Evolutionary conservation across 306 rosid species (phyloP), one percentile per base, ranked within the genome.

Genomic region (Cajanus cajan): DNA sequence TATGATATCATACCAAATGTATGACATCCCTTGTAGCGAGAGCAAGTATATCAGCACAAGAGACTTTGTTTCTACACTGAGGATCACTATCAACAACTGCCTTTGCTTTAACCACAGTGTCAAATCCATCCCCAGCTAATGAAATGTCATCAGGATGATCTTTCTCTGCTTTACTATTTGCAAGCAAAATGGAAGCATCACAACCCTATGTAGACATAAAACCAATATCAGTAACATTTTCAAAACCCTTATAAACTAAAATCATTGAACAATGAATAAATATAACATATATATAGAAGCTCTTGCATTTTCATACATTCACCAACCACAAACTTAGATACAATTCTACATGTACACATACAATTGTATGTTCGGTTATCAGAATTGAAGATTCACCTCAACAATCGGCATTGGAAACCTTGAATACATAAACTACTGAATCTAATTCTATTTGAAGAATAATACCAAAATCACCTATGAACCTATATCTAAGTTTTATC

Each of bases 1-100:
- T 3, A 28, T 28, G 31, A 5, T 31, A n/a, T 45, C 13, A 44
- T 82, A 92, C 95, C 93, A 93, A 83, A 64, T 15, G 74, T 5
- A 93, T 44, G 3, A 85, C 94, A 81, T 93, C 98, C 62, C 98
- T 93, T 5, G 98, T 78, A 15, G 98, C 96, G 80, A 93, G 58
- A 71, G 98, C 96, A 67, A 93, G 84, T 12, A 93, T 88, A 70
- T 90, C 96, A 62, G 98, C 96, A 71, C 98, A 93, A 4, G 98
- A 93, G 41, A 93, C 96, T 81, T 86, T 86, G 84, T 90, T 82
- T 62, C 61, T 74, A 85, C 98, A 93, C 13, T 41, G 57, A 37
- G 82, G 74, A 13, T 72, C 88, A 14, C 84, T 77, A 24, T 90
- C 96, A 24, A 93, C 90, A 0, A 94, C 88, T 15, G 87, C 94